A percentile compares a stretch with the other conserved stretches of the same genome.
phyloP scores from a whole-genome alignment of 345 rosid genomes.

The Camelina hispida region DNA sequence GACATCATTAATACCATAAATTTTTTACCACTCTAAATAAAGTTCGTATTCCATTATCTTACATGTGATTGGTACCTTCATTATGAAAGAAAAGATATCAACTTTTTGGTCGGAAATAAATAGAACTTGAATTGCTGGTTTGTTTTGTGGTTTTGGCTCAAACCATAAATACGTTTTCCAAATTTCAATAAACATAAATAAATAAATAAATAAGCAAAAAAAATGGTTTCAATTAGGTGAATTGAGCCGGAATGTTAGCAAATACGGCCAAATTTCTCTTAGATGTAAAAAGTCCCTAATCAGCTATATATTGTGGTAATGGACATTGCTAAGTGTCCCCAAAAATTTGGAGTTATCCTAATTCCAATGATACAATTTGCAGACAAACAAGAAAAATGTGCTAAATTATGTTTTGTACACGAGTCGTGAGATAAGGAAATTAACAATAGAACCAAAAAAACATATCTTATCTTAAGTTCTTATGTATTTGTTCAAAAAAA shows the following conservation, averaged over 20 bases:
- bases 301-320: not conserved
- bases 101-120: not conserved
- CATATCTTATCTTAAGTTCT: slow-evolving; percentile 35
- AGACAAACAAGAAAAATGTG: slow-evolving; percentile 44
- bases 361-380: slow-evolving; percentile 25
- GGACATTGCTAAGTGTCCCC: slow-evolving; percentile 16
- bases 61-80: too few species aligned
- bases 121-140: not conserved
- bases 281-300: slow-evolving; percentile 18
- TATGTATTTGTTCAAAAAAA: too few species aligned
- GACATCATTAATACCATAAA: not conserved
- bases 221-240: slow-evolving; percentile 27
- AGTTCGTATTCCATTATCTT: too few species aligned
- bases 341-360: slow-evolving; percentile 10
- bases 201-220: too few species aligned
- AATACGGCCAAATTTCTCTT: slow-evolving; percentile 17
- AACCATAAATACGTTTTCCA: slow-evolving; percentile 1
- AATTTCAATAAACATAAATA: not conserved
- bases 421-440: slow-evolving; percentile 27
- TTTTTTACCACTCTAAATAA: not conserved
- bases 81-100: too few species aligned
- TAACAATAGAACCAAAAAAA: not conserved
- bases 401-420: slow-evolving; percentile 32
- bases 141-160: slow-evolving; percentile 9
- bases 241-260: slow-evolving; percentile 33